Conservation (phyloP, 1,284 basidiomycete species). For the Termitomyces sp. region DNA sequence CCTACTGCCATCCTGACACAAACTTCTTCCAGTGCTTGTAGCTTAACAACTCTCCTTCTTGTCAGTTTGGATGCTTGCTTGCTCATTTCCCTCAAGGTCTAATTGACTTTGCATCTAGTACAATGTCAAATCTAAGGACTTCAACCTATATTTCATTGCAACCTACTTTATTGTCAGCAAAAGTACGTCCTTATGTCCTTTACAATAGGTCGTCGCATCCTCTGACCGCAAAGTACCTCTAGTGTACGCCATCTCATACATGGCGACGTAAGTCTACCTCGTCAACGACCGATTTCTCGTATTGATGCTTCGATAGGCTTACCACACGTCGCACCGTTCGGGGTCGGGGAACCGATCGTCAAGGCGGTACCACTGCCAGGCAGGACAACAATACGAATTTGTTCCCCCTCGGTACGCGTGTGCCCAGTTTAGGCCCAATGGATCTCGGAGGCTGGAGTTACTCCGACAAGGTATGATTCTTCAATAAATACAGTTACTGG, state of each 20-base stretch:
- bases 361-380: constrained; percentile 22
- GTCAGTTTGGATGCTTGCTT: constrained; percentile 30
- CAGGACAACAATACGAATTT: constrained; percentile 37
- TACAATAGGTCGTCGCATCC: background rate
- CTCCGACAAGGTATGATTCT: constrained; percentile 13
- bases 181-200: constrained; percentile 33
- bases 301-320: constrained; percentile 28
- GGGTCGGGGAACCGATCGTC: constrained; percentile 40
- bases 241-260: constrained; percentile 67
- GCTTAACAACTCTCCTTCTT: constrained; percentile 50
- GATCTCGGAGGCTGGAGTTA: constrained; percentile 12
- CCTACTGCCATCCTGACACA: constrained; percentile 2
- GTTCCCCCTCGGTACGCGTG: constrained; percentile 40
- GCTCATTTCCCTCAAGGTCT: background rate
- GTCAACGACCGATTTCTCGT: background rate
- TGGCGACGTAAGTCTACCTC: constrained; percentile 48
- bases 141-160: constrained; percentile 53
- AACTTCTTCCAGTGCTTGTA: constrained; percentile 41
- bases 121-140: constrained; percentile 39
- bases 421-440: constrained; percentile 30
- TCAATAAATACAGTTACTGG: no score
- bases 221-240: background rate
- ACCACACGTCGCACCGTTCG: constrained; percentile 45
- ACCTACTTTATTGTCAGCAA: constrained; percentile 63
- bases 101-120: constrained; percentile 35